Conservation (phyloP, 148 eudicot species). For the Bassia scoparia region DNA sequence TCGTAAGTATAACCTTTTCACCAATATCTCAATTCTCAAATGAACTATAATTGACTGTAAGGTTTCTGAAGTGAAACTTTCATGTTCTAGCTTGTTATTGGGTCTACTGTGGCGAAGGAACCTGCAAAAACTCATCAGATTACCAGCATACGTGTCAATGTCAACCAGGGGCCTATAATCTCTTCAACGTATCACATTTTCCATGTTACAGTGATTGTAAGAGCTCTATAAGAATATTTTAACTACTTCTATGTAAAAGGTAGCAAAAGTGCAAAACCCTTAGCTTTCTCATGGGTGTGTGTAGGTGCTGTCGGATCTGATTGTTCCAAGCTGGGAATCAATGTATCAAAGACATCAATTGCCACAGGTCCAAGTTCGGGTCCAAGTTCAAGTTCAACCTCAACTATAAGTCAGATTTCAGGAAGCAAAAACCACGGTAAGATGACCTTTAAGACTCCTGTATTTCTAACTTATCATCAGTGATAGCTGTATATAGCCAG, state of each 20-base stretch:
- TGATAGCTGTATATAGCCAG: neutral
- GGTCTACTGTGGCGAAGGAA: slow-evolving; percentile 76
- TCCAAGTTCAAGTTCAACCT: slow-evolving; percentile 15
- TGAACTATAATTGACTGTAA: neutral
- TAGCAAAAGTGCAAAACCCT: neutral
- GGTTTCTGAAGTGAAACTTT: neutral
- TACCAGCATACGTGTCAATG: slow-evolving; percentile 57
- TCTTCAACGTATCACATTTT: slow-evolving; percentile 49
- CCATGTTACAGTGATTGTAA: slow-evolving; percentile 76
- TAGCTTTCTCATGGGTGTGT: slow-evolving; percentile 4
- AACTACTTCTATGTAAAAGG: neutral
- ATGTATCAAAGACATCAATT: slow-evolving; percentile 33
- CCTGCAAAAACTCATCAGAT: slow-evolving; percentile 45
- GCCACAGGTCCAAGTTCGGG: no score
- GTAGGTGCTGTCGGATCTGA: slow-evolving; percentile 65
- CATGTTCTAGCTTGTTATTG: slow-evolving; percentile 56
- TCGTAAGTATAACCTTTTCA: slow-evolving; percentile 38
- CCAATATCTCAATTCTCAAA: neutral
- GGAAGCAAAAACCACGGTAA: slow-evolving; percentile 32
- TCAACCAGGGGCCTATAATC: slow-evolving; percentile 50
- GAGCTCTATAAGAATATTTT: neutral
- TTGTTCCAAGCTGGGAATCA: slow-evolving; percentile 55
- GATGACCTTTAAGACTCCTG: neutral
- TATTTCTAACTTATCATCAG: neutral
- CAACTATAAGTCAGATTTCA: slow-evolving; percentile 16